phyloP scores from a whole-genome alignment of 2,329 filamentous ascomycete genomes.

The Colletotrichum cereale region DNA sequence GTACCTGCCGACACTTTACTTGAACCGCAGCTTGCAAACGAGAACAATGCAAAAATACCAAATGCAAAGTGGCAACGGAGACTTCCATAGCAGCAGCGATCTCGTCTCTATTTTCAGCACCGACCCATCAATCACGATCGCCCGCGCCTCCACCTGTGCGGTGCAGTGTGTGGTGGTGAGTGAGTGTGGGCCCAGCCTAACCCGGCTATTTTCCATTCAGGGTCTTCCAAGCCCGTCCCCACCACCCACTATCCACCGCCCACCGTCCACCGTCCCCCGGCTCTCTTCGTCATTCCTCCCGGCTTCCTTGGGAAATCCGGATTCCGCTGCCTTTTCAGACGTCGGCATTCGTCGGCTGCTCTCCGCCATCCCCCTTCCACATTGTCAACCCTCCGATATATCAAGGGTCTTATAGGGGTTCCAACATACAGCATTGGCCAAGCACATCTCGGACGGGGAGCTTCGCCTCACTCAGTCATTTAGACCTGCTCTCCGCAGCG shows the following conservation, averaged over 20 bases:
- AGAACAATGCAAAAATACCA: background rate
- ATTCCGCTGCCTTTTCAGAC: constrained; percentile 31
- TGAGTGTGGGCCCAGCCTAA: constrained; percentile 13
- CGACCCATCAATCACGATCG: constrained; percentile 24
- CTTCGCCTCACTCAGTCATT: constrained; percentile 27
- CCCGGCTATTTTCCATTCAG: constrained; percentile 30
- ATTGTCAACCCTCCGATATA: constrained; percentile 2
- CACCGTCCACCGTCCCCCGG: background rate
- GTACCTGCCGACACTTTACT: too few species aligned
- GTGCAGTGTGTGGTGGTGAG: too few species aligned
- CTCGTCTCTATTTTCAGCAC: constrained; percentile 39
- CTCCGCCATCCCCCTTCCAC: background rate
- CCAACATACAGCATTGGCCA: background rate
- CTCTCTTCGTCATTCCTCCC: constrained; percentile 35
- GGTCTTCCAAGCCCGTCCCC: constrained; percentile 33
- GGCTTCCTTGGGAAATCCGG: constrained; percentile 21
- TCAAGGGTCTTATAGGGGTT: constrained; percentile 10
- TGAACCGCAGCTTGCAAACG: background rate
- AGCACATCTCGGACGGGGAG: background rate
- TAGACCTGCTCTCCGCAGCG: constrained; percentile 14
- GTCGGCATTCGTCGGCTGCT: constrained; percentile 24
- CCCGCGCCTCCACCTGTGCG: constrained; percentile 23
- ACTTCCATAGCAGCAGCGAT: constrained; percentile 22
- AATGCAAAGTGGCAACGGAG: background rate
- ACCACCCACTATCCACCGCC: constrained; percentile 10